These are phyloP conservation scores for Dactylonectria estremocensis DNA, from an alignment of 2,329 filamentous ascomycete genomes.

Conservation along the genomic window DNA sequence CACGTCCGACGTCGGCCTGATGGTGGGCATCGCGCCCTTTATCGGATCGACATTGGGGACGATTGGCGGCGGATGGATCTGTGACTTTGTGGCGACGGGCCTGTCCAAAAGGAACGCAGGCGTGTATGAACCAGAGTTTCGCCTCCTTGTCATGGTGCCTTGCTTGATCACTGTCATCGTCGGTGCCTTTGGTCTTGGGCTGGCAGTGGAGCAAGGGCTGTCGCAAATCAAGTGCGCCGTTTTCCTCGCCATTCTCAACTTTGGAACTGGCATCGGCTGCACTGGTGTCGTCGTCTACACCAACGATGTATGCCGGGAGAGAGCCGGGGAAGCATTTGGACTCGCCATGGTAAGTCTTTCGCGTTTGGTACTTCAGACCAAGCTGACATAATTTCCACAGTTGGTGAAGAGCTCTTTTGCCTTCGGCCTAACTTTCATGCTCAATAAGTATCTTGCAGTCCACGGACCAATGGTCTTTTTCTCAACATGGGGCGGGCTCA, in stretches of 20 bases:
- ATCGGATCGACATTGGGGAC: slow-evolving; percentile 14
- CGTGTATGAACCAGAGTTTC: slow-evolving; percentile 15
- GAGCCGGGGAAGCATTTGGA: slow-evolving; percentile 15
- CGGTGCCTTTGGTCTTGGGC: slow-evolving; percentile 9
- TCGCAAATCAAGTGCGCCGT: neutral
- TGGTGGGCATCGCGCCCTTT: slow-evolving; percentile 10
- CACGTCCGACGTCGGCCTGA: slow-evolving; percentile 5
- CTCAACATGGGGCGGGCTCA: slow-evolving; percentile 12
- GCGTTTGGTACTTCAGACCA: neutral
- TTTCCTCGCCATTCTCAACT: slow-evolving; percentile 15
- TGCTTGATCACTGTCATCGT: slow-evolving; percentile 7
- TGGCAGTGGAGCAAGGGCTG: neutral
- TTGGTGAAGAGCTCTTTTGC: slow-evolving; percentile 14
- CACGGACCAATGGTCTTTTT: slow-evolving; percentile 16
- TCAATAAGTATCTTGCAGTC: slow-evolving; percentile 5
- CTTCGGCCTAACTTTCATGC: slow-evolving; percentile 19
- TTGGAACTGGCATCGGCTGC: slow-evolving; percentile 17
- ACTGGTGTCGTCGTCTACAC: slow-evolving; percentile 16
- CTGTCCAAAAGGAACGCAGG: slow-evolving; percentile 12
- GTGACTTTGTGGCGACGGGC: neutral
- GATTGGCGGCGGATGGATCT: slow-evolving; percentile 1
- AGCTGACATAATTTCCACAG: neutral
- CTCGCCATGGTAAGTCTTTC: slow-evolving; percentile 10
- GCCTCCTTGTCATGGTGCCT: slow-evolving; percentile 6
- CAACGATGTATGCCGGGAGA: slow-evolving; percentile 17